Evolutionary conservation across 805 yeast genomes (phyloP).

Genomic region (Candida stauntonica): DNA sequence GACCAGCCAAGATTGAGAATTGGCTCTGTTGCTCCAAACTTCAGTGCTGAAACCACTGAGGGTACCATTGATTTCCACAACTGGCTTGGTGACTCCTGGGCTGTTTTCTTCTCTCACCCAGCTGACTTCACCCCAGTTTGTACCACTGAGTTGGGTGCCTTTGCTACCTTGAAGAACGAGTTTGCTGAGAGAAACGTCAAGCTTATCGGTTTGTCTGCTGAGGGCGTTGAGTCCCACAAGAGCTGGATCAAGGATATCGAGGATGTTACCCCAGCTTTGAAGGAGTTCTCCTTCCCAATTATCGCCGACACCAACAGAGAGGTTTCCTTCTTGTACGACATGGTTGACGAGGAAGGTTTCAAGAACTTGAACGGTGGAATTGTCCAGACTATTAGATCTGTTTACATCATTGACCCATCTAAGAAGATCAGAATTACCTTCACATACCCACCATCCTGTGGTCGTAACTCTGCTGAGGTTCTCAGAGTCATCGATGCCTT

Average conservation of each 20-base stretch:
- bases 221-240: slow-evolving; percentile 72
- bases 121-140: slow-evolving; percentile 97
- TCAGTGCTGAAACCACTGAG: slow-evolving; percentile 73
- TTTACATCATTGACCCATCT: slow-evolving; percentile 83
- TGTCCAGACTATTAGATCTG: slow-evolving; percentile 87
- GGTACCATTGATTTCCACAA: slow-evolving; percentile 88
- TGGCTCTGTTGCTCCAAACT: slow-evolving; percentile 85
- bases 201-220: slow-evolving; percentile 87
- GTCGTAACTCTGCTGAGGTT: slow-evolving; percentile 91
- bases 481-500: slow-evolving; percentile 86
- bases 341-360: slow-evolving; percentile 85
- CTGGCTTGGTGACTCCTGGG: slow-evolving; percentile 82
- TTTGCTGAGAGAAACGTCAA: slow-evolving; percentile 81
- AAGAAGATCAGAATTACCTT: slow-evolving; percentile 84
- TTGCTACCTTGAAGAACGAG: slow-evolving; percentile 84
- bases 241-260: slow-evolving; percentile 91
- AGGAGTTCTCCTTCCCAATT: slow-evolving; percentile 80
- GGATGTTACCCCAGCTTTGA: slow-evolving; percentile 65
- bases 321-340: slow-evolving; percentile 78
- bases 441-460: slow-evolving; percentile 90
- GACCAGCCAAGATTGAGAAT: slow-evolving; percentile 66
- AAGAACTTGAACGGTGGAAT: slow-evolving; percentile 67
- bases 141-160: slow-evolving; percentile 94
- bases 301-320: slow-evolving; percentile 84
- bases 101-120: slow-evolving; percentile 87